phyloP scores from a whole-genome alignment of 2,329 filamentous ascomycete species.

The Penicillium paneum region DNA sequence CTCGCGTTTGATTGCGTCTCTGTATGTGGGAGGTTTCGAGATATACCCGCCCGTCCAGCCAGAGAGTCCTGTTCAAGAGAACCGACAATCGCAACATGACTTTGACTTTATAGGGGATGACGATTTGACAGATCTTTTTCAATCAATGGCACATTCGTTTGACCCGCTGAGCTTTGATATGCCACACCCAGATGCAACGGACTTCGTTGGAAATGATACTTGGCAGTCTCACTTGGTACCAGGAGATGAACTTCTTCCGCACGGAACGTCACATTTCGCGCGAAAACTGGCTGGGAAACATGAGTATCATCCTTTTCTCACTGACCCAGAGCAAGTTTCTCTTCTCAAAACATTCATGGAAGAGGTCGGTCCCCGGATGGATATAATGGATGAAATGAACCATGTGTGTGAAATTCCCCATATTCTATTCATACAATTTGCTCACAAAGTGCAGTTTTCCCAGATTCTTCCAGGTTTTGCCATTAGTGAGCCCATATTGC shows the following conservation, averaged over 20 bases:
- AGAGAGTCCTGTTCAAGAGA: conserved; percentile 28
- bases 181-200: conserved; percentile 34
- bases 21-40: conserved; percentile 75
- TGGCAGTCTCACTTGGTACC: conserved; percentile 23
- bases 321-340: conserved; percentile 72
- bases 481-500: conserved; percentile 77
- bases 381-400: conserved; percentile 78
- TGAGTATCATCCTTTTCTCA: conserved; percentile 61
- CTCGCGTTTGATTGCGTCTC: conserved; percentile 82
- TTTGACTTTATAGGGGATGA: conserved; percentile 31
- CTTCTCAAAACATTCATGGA: conserved; percentile 92
- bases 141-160: conserved; percentile 53
- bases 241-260: conserved; percentile 26
- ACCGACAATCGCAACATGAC: conserved; percentile 20
- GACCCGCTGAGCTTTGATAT: conserved; percentile 47
- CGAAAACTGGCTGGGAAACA: conserved; percentile 41
- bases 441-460: conserved; percentile 58
- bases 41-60: conserved; percentile 63
- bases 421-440: not conserved
- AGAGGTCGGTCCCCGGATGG: conserved; percentile 91
- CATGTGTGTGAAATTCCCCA: conserved; percentile 51
- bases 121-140: conserved; percentile 45
- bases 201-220: conserved; percentile 28
- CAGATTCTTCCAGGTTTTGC: conserved; percentile 79
- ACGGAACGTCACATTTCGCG: conserved; percentile 34